Base-by-base conservation (phyloP, 2,329 filamentous ascomycete genomes). In the Paraconiothyrium sp. region DNA sequence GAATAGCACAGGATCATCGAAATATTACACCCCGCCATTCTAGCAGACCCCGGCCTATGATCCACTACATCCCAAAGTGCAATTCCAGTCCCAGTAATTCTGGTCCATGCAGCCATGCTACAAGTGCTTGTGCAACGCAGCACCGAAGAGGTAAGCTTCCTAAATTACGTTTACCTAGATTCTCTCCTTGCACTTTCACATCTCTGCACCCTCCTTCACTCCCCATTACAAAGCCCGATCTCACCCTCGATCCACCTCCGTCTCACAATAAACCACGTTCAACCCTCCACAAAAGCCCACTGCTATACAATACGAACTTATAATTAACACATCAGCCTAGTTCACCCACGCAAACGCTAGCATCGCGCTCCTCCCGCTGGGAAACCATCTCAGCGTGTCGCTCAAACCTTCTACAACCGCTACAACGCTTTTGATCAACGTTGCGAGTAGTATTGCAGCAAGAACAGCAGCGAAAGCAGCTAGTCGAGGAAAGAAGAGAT, bases 201-300 rank as follows among this genome's bases (percentile, higher is more conserved):
- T 72, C 67, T 16, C 49, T 63, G 62, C 58, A 61, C 14, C 72
- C 20, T 20, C 20, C 20, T 20, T n/a, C n/a, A n/a, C n/a, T n/a
- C n/a, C n/a, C n/a, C n/a, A n/a, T n/a, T n/a, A n/a, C n/a, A n/a
- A n/a, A n/a, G n/a, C n/a, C n/a, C n/a, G n/a, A 1, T 20, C 20
- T 20, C 20, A 20, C 20, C 20, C 20, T 72, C 70, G 10, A 27
- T 58, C 2, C 60, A 41, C 13, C 68, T 60, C 0, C n/a, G 14
- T 9, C n/a, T 20, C 20, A 14, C 41, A 43, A 43, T 22, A 43
- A 52, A 61, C 72, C 67, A 4, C 66, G 64, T 9, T 46, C 71
- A 62, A 13, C 67, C 63, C 64, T 73, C 71, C 16, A 74, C 70
- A 59, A 73, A 73, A 20, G 20, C 20, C 20, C 11, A 72, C 62